Evolutionary conservation across 2,329 filamentous ascomycete species (phyloP).

Genomic region (Colletotrichum liaoningense): DNA sequence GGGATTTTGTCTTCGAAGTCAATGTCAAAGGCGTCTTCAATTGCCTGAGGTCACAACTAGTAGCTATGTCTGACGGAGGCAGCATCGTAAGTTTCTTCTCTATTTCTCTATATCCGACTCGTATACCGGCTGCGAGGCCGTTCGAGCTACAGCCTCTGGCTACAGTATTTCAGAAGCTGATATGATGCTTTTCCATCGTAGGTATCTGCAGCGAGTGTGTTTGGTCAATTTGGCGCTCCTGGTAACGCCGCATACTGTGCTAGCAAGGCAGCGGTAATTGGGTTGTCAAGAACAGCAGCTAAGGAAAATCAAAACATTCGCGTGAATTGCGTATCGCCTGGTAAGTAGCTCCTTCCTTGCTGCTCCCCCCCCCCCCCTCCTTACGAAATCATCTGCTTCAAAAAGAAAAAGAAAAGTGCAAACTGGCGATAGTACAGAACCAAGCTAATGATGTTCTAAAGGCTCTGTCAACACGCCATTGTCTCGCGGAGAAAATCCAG

Average conservation of each 20-base stretch:
- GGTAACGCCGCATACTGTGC: slow-evolving; percentile 47
- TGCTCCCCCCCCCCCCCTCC: no score
- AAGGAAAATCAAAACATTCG: slow-evolving; percentile 40
- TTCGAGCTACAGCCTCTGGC: not conserved
- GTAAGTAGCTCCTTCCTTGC: not conserved
- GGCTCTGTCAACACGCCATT: not conserved
- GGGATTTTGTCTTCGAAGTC: slow-evolving; percentile 43
- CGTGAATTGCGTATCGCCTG: not conserved
- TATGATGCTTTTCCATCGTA: not conserved
- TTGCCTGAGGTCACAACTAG: slow-evolving; percentile 42
- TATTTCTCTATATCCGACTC: not conserved
- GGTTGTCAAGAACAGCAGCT: slow-evolving; percentile 48
- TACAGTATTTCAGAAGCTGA: not conserved
- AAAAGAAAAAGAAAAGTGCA: no score
- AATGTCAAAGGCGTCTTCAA: slow-evolving; percentile 32
- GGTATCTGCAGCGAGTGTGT: not conserved
- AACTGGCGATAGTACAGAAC: not conserved
- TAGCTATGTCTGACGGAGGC: not conserved
- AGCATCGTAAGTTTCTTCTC: not conserved
- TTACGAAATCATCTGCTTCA: slow-evolving; percentile 37
- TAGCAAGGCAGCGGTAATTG: slow-evolving; percentile 50
- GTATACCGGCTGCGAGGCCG: fast-evolving
- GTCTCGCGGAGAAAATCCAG: not conserved
- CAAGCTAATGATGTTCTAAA: not conserved
- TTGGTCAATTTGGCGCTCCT: not conserved